Percentiles rank a stretch among this genome's conserved stretches.
These are phyloP conservation scores for Kurtzmaniella natalensis DNA, from an alignment of 1,139 yeast genomes.

Conservation along the genomic window DNA sequence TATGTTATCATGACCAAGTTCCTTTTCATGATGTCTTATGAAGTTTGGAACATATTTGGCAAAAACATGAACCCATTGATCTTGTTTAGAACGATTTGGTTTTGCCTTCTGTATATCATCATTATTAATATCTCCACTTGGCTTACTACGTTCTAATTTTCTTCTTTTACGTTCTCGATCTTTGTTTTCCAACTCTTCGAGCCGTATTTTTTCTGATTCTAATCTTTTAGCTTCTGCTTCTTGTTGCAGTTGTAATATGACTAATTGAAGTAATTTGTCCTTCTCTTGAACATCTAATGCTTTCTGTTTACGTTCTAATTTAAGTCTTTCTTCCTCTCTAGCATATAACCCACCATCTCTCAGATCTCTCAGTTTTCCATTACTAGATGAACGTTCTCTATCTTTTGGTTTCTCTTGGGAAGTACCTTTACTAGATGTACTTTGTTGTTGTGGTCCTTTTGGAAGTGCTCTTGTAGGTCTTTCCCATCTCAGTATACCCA, in stretches of 20 bases:
- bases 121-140: slow-evolving; percentile 3
- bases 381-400: slow-evolving; percentile 1
- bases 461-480: slow-evolving; percentile 36
- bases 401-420: slow-evolving; percentile 11
- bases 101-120: slow-evolving; percentile 9
- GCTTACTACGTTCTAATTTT: slow-evolving; percentile 9
- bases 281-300: slow-evolving; percentile 27
- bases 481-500: slow-evolving; percentile 55
- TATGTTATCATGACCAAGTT: slow-evolving; percentile 67
- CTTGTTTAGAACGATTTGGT: slow-evolving; percentile 2
- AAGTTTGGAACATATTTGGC: slow-evolving; percentile 80
- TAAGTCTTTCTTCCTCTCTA: slow-evolving; percentile 34
- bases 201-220: slow-evolving; percentile 11
- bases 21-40: slow-evolving; percentile 59
- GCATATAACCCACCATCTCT: background rate
- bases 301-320: slow-evolving; percentile 28
- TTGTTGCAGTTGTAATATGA: slow-evolving; percentile 32
- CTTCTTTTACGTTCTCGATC: slow-evolving; percentile 12
- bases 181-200: slow-evolving; percentile 10
- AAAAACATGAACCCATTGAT: slow-evolving; percentile 54
- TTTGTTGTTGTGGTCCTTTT: slow-evolving; percentile 20
- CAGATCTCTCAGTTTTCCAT: slow-evolving; percentile 1
- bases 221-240: slow-evolving; percentile 21
- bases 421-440: slow-evolving; percentile 10
- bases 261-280: slow-evolving; percentile 33